Conservation (phyloP, 2,329 filamentous ascomycete species). For the Exophiala dermatitidis region DNA sequence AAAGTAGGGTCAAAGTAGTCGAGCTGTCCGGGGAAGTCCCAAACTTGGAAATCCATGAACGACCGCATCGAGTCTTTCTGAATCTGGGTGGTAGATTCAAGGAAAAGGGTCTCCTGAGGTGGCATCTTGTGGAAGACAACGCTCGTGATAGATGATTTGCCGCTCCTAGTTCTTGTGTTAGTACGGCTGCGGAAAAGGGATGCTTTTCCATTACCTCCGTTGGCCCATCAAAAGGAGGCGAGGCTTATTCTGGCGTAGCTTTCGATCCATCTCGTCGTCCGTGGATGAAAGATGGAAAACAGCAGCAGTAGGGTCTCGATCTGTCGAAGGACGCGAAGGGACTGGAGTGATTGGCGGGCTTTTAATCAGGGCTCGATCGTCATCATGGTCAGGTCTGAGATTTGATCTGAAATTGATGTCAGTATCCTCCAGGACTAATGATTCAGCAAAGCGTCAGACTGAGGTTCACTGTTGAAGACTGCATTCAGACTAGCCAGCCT, state of each 20-base stretch:
- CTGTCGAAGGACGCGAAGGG: neutral
- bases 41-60: conserved; percentile 98
- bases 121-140: conserved; percentile 99
- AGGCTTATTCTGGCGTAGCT: conserved; percentile 61
- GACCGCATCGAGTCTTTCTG: conserved; percentile 94
- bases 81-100: conserved; percentile 89
- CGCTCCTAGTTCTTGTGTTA: conserved; percentile 57
- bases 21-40: conserved; percentile 93
- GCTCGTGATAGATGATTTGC: conserved; percentile 96
- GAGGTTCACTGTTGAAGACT: neutral
- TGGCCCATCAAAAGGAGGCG: conserved; percentile 90
- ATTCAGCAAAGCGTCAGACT: conserved; percentile 2
- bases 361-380: neutral
- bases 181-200: neutral
- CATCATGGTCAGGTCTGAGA: conserved; percentile 11
- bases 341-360: neutral
- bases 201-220: conserved; percentile 58
- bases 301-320: neutral
- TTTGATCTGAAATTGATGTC: conserved; percentile 8
- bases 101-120: conserved; percentile 87
- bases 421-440: conserved; percentile 6
- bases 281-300: neutral
- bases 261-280: conserved; percentile 27
- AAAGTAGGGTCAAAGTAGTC: conserved; percentile 86
- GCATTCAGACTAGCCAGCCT: conserved; percentile 8